Base-by-base conservation (phyloP, 2,329 filamentous ascomycete species). In the Colletotrichum acutatum region DNA sequence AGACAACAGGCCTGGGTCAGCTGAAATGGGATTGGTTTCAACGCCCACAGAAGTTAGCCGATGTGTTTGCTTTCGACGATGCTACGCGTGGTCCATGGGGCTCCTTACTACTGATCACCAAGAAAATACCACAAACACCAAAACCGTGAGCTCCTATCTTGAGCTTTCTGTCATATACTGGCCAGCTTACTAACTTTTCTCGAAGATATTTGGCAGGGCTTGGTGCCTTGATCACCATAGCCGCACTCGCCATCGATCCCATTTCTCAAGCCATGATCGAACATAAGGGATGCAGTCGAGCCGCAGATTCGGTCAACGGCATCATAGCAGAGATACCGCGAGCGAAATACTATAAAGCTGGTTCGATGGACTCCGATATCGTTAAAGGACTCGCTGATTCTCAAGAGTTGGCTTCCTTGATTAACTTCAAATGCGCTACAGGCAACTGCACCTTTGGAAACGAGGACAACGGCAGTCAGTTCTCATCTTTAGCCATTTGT, bases 191-290 rank as follows among this genome's bases (percentile, higher is more conserved):
- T 34, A 34, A 34, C 3, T 11, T 12, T 34, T 34, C 11, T 34
- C 32, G 11, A 34, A 60, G 65, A 8, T 37, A 67, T n/a, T 19
- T 67, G 42, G 65, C 65, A 14, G 46, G 12, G 12, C n/a, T 61
- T 49, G 65, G 56, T 7, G 54, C 65, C 19, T 16, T 67, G 5
- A 67, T 67, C 19, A 54, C 65, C 19, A 42, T 67, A 16, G 56
- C 56, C 3, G 65, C 56, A 11, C 34, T 67, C n/a, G 65, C 54
- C 11, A 58, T 67, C 37, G 42, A 67, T 49, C 65, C 65, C 11
- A 30, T 61, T 42, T 67, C 56, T 22, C 56, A 67, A 32, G 56
- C 56, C 34, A 67, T 67, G 56, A 30, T 67, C 12, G 37, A 60
- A 12, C 65, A 61, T 22, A 49, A 26, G 2, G 19, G 24, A n/a